Percentiles rank a stretch among this genome's conserved stretches.
phyloP scores from a whole-genome alignment of 2,329 filamentous ascomycete genomes.

The Botrytis fabae region DNA sequence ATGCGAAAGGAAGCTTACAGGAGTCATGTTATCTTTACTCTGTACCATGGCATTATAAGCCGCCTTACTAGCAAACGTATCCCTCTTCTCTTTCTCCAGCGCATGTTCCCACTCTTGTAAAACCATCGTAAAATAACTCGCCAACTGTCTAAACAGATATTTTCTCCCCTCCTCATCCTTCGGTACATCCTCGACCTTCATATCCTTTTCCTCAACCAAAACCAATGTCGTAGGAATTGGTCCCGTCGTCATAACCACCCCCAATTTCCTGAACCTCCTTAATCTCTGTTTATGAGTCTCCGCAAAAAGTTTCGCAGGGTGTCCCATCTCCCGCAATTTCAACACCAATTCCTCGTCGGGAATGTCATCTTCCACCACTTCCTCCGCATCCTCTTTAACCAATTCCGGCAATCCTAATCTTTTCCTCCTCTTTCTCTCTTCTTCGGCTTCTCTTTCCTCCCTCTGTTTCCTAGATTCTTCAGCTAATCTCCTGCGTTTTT shows the following conservation, averaged over 20 bases:
- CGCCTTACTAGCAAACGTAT: conserved; percentile 75
- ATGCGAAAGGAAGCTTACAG: conserved; percentile 48
- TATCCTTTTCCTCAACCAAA: conserved; percentile 79
- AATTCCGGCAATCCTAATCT: conserved; percentile 79
- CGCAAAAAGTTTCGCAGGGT: conserved; percentile 77
- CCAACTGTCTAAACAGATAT: conserved; percentile 83
- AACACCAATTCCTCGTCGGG: conserved; percentile 67
- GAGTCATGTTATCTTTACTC: conserved; percentile 82
- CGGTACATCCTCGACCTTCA: conserved; percentile 71
- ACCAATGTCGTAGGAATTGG: conserved; percentile 85
- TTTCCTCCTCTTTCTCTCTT: conserved; percentile 72
- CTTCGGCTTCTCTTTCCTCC: conserved; percentile 71
- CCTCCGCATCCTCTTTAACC: conserved; percentile 51
- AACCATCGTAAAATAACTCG: conserved; percentile 96
- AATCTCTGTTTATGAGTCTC: conserved; percentile 72
- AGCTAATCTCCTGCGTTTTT: conserved; percentile 78
- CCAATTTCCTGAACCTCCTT: conserved; percentile 67
- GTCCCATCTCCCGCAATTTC: conserved; percentile 68
- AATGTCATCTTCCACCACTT: conserved; percentile 60
- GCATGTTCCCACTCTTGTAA: conserved; percentile 82
- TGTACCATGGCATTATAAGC: conserved; percentile 85
- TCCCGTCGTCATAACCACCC: conserved; percentile 63
- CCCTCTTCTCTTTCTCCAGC: conserved; percentile 62
- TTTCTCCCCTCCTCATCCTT: conserved; percentile 64
- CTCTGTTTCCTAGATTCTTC: conserved; percentile 72